phyloP scores from a whole-genome alignment of 768 basidiomycete genomes.

The Termitomyces heimii region DNA sequence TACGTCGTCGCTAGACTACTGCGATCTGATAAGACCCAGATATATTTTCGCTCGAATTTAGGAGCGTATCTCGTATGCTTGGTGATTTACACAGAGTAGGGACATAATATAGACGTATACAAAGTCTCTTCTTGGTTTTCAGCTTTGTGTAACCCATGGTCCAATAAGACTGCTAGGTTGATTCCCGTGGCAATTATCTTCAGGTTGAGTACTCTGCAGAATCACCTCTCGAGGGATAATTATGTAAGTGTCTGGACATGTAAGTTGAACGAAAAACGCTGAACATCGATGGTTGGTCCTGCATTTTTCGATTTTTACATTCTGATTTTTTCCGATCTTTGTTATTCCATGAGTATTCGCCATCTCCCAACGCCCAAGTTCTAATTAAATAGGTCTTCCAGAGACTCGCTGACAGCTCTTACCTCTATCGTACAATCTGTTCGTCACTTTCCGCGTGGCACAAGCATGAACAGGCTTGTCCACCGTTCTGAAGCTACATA shows the following conservation, averaged over 20 bases:
- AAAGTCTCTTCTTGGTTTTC: background rate
- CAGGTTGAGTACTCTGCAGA: background rate
- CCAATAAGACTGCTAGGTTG: background rate
- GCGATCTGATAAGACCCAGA: constrained; percentile 24
- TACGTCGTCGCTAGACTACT: background rate
- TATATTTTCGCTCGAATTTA: constrained; percentile 57
- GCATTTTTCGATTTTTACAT: background rate
- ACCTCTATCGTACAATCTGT: background rate
- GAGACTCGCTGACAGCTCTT: background rate
- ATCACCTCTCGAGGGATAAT: too few species aligned
- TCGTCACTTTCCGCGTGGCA: background rate
- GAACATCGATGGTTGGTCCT: background rate
- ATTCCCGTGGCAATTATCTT: background rate
- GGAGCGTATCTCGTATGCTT: constrained; percentile 61
- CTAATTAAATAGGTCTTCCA: background rate
- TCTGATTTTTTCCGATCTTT: background rate
- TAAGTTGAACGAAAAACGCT: too few species aligned
- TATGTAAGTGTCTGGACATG: too few species aligned
- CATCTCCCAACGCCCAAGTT: background rate
- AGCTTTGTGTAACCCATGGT: background rate
- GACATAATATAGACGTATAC: background rate
- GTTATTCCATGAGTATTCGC: too few species aligned
- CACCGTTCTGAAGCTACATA: background rate
- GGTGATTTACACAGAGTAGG: constrained; percentile 55
- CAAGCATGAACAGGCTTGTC: background rate